Conservation (phyloP, 129 eudicot species). For the Logfia minima region DNA sequence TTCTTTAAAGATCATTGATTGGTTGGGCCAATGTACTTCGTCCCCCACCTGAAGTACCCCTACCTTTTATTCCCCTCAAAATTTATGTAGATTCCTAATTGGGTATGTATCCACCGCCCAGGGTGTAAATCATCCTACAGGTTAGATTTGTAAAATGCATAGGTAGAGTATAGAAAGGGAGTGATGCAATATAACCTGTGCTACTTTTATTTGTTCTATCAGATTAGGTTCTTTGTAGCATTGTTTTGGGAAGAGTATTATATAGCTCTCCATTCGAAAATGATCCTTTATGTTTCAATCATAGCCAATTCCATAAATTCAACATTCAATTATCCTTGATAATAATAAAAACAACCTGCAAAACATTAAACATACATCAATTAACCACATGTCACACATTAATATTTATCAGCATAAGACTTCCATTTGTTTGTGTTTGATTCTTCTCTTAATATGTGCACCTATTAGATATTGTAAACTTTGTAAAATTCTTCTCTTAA, state of each 20-base stretch:
- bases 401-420: not conserved
- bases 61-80: not conserved
- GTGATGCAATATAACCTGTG: conserved; percentile 23
- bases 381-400: not conserved
- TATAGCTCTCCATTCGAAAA: not conserved
- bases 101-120: conserved; percentile 20
- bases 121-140: conserved; percentile 32
- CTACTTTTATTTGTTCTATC: conserved; percentile 13
- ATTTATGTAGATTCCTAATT: conserved; percentile 23
- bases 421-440: not conserved
- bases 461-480: no score
- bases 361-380: no score
- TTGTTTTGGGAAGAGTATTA: not conserved
- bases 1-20: not conserved
- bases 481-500: no score
- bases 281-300: not conserved
- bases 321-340: not conserved
- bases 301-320: not conserved
- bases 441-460: no score
- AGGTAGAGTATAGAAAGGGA: conserved; percentile 42
- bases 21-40: conserved; percentile 34
- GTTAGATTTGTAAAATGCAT: conserved; percentile 40
- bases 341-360: no score
- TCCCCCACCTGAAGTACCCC: not conserved
- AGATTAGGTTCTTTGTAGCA: conserved; percentile 22